phyloP scores from a whole-genome alignment of 108 stramenopile species.

The Nitzschia putrida region DNA sequence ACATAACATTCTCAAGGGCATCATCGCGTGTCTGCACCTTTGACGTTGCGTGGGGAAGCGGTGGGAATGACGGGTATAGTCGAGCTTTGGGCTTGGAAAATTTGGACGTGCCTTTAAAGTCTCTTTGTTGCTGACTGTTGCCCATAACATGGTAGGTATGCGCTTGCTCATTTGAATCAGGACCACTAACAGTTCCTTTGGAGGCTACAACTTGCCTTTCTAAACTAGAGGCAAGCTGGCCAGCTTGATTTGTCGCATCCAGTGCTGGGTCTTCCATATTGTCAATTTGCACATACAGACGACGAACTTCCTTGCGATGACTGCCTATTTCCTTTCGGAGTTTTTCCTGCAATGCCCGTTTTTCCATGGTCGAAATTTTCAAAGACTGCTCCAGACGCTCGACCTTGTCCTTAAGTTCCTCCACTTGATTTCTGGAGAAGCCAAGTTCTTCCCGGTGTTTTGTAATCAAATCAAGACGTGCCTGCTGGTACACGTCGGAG shows the following conservation, averaged over 20 bases:
- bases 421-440: constrained; percentile 11
- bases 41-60: no score
- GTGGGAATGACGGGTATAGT: no score
- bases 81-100: no score
- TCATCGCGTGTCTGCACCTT: no score
- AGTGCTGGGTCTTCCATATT: not conserved
- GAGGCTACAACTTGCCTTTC: not conserved
- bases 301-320: not conserved
- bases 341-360: constrained; percentile 3
- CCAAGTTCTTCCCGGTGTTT: constrained; percentile 28
- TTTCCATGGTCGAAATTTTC: not conserved
- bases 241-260: not conserved
- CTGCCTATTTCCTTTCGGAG: not conserved
- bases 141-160: not conserved
- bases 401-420: constrained; percentile 7
- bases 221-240: not conserved
- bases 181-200: not conserved
- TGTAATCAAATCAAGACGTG: constrained; percentile 1
- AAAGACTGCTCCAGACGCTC: constrained; percentile 2
- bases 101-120: no score
- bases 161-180: not conserved
- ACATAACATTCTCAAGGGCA: no score
- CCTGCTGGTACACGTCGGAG: constrained; percentile 6
- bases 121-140: no score
- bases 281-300: not conserved